Percentiles rank a stretch among this genome's conserved stretches.
Evolutionary conservation across 768 basidiomycete species (phyloP).

Genomic region (Lentinula aciculospora): DNA sequence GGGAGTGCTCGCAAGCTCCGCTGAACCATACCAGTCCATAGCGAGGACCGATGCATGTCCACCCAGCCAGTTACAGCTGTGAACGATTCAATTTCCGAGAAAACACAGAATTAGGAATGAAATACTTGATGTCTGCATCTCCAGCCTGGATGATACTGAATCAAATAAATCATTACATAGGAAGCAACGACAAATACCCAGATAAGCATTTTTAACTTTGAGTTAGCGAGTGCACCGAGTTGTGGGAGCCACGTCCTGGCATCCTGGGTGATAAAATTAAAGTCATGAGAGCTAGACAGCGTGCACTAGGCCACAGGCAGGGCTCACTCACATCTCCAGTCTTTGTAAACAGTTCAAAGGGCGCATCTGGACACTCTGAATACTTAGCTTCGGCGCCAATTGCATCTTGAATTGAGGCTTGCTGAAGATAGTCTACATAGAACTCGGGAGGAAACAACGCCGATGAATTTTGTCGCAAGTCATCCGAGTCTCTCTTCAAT

Average conservation of each 20-base stretch:
- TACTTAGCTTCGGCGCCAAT: slow-evolving; percentile 53
- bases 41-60: slow-evolving; percentile 35
- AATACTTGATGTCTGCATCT: slow-evolving; percentile 45
- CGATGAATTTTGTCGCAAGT: slow-evolving; percentile 46
- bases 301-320: background rate
- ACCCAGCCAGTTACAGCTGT: slow-evolving; percentile 44
- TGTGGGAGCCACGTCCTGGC: slow-evolving; percentile 50
- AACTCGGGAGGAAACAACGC: slow-evolving; percentile 52
- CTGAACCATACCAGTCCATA: slow-evolving; percentile 43
- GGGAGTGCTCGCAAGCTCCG: slow-evolving; percentile 26
- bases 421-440: slow-evolving; percentile 41
- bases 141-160: slow-evolving; percentile 28
- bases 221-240: slow-evolving; percentile 40
- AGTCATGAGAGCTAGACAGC: background rate
- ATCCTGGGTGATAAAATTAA: slow-evolving; percentile 25
- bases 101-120: background rate
- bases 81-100: background rate
- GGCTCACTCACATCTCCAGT: slow-evolving; percentile 50
- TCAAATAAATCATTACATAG: slow-evolving; percentile 7
- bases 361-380: slow-evolving; percentile 40
- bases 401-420: slow-evolving; percentile 25
- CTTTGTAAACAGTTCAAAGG: slow-evolving; percentile 32
- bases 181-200: slow-evolving; percentile 28
- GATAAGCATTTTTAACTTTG: slow-evolving; percentile 34
- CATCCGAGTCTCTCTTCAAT: slow-evolving; percentile 39